Evolutionary conservation across 768 basidiomycete genomes (phyloP), one percentile per base, ranked within the genome.

Genomic region (Pleurotus citrinopileatus): DNA sequence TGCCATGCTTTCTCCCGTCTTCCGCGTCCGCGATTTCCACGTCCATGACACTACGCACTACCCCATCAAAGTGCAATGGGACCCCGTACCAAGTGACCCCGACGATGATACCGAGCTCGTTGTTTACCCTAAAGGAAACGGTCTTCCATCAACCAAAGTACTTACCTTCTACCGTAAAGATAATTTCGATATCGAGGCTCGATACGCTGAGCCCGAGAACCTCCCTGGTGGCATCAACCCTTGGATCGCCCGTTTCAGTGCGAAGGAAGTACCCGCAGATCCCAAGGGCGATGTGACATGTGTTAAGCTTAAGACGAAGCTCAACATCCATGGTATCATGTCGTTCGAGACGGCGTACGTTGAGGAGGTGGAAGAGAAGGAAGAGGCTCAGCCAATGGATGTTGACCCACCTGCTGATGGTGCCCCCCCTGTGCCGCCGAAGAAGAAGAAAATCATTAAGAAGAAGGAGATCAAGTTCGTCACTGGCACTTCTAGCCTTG

Each of bases 11-110:
- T 97, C 94, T 27, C 97, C 97, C 61, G 87, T 94, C 50, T 99
- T 98, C 90, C 90, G 93, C 59, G 96, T 98, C 28, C 89, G 94
- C 60, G 95, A 98, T 58, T 99, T 99, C 79, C 77, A 83, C 64
- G 75, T 94, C 56, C 82, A 85, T 67, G 97, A 99, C 70, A 84
- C 91, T 72, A 80, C 86, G 53, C 78, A 83, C 42, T 97, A 91
- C 77, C 86, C 94, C 13, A 84, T 98, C 82, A 94, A 89, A 70
- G 86, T 96, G 54, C 81, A 83, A 44, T 98, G 97, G 97, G 82
- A 85, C 13, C 75, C 81, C 25, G 75, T 83, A 47, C 80, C 84
- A 47, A 73, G 81, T 6, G 93, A 94, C 61, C 81, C 87, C 0
- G 89, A 89, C 44, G 94, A 97, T 52, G 94, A 97, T 70, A 92